These are phyloP conservation scores for Wickerhamomyces sp. DNA, from an alignment of 1,139 yeast genomes.

Conservation along the genomic window DNA sequence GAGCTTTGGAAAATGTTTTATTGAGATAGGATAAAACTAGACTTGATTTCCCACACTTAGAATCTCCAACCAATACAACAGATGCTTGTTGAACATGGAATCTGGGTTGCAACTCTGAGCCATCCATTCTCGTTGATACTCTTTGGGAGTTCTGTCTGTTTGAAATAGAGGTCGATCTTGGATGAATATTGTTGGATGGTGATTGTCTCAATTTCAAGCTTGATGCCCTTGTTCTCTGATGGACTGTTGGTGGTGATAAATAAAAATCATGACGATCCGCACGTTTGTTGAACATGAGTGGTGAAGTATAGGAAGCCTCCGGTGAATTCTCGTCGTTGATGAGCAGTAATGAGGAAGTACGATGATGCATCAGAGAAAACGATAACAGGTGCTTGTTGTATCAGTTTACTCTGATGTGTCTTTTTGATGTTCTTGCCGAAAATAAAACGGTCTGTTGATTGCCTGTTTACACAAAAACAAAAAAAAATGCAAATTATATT, in stretches of 20 bases:
- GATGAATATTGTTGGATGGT: not conserved
- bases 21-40: conserved; percentile 17
- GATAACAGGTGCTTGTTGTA: no score
- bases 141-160: not conserved
- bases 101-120: not conserved
- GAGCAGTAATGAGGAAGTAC: not conserved
- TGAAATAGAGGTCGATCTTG: not conserved
- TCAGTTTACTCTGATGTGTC: no score
- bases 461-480: no score
- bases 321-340: not conserved
- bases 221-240: not conserved
- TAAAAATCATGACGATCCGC: not conserved
- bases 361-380: not conserved
- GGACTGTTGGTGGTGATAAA: not conserved
- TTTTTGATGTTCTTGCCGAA: no score
- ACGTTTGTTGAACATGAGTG: not conserved
- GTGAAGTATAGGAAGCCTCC: not conserved
- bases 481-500: no score
- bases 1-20: conserved; percentile 7
- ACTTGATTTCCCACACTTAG: conserved; percentile 23
- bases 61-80: conserved; percentile 23
- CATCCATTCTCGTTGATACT: not conserved
- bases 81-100: conserved; percentile 1
- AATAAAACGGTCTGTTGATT: no score
- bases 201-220: not conserved